These are phyloP conservation scores for Erythrophleum fordii DNA, from an alignment of 306 rosid species.

Conservation along the genomic window DNA sequence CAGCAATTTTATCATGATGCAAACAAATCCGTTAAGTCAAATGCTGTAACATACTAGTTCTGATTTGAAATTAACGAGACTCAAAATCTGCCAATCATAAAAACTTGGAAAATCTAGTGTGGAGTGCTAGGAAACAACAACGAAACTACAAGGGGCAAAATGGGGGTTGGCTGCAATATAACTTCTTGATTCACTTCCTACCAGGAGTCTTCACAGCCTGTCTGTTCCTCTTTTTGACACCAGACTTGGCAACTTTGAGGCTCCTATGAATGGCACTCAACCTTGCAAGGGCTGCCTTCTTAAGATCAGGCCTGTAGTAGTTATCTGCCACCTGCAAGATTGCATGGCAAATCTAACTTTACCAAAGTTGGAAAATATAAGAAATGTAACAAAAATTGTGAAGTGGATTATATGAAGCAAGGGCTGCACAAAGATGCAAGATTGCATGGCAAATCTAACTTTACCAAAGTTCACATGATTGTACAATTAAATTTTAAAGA, in stretches of 20 bases:
- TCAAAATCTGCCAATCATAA: conserved; percentile 4
- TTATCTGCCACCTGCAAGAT: conserved; percentile 66
- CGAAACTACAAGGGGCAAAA: conserved; percentile 31
- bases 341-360: background rate
- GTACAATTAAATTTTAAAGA: background rate
- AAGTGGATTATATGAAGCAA: background rate
- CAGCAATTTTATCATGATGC: background rate
- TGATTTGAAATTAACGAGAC: conserved; percentile 16
- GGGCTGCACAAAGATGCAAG: conserved; percentile 6
- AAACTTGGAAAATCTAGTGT: conserved; percentile 19
- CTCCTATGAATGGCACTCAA: conserved; percentile 83
- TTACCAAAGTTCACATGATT: background rate
- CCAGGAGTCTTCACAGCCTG: conserved; percentile 56
- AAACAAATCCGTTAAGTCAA: background rate
- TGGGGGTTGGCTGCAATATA: conserved; percentile 11
- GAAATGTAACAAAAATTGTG: background rate
- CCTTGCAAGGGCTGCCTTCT: conserved; percentile 90
- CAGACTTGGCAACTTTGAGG: conserved; percentile 91
- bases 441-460: background rate
- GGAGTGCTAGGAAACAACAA: conserved; percentile 5
- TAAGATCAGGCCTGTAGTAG: conserved; percentile 90
- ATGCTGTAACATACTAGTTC: conserved; percentile 24
- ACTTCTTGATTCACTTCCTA: conserved; percentile 35
- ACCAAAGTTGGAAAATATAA: background rate
- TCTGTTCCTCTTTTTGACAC: conserved; percentile 92